phyloP scores from a whole-genome alignment of 306 rosid genomes.

The Carpinus fangiana region DNA sequence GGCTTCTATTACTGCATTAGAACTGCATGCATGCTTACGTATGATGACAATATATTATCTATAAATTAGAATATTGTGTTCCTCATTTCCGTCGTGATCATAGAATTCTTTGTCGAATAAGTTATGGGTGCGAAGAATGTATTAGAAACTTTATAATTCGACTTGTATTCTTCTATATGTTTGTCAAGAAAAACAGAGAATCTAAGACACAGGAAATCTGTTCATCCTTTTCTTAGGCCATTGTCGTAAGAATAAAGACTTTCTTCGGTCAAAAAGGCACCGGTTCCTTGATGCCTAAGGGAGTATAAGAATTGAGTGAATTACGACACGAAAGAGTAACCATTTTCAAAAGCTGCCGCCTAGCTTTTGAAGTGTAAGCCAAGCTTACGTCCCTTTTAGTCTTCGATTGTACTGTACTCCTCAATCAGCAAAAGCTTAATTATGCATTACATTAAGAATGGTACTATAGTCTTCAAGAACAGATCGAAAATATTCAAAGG shows the following conservation, averaged over 20 bases:
- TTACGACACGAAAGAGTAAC: constrained; percentile 3
- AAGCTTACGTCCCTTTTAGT: background rate
- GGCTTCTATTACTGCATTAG: too few species aligned
- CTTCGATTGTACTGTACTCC: constrained; percentile 9
- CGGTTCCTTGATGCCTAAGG: constrained; percentile 23
- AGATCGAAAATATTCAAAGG: background rate
- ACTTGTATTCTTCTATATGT: too few species aligned
- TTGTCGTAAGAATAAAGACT: constrained; percentile 14
- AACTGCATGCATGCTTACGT: too few species aligned
- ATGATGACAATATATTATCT: too few species aligned
- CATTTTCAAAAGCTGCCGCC: constrained; percentile 20
- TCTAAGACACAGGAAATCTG: too few species aligned
- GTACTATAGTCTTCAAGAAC: background rate
- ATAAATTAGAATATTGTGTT: too few species aligned
- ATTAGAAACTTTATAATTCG: too few species aligned
- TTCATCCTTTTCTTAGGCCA: background rate
- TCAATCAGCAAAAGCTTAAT: background rate
- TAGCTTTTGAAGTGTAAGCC: background rate
- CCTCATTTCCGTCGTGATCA: too few species aligned
- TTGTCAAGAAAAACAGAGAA: too few species aligned
- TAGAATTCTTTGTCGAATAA: too few species aligned
- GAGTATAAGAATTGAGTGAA: background rate
- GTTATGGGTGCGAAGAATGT: too few species aligned
- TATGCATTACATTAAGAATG: background rate
- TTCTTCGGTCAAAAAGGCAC: constrained; percentile 31